Evolutionary conservation across 176 grass and related monocot genomes (phyloP).

Genomic region (Ensete glaucum): DNA sequence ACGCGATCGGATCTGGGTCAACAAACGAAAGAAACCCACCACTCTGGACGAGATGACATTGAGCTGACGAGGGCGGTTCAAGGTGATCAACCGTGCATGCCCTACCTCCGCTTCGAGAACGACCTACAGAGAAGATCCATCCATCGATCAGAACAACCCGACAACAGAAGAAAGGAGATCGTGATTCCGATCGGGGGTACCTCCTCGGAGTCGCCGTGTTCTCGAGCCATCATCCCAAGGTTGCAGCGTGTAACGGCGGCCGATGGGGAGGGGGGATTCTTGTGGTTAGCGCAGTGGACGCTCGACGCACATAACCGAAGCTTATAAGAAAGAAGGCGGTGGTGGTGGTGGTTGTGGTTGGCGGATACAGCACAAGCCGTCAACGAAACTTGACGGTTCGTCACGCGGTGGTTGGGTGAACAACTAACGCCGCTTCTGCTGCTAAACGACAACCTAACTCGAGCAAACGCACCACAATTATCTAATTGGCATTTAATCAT

Average conservation of each 20-base stretch:
- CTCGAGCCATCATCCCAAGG: neutral
- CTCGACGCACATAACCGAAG: too few species aligned
- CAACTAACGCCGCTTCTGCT: too few species aligned
- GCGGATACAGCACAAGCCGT: too few species aligned
- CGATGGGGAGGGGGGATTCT: neutral
- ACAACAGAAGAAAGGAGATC: neutral
- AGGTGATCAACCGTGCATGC: slow-evolving; percentile 49
- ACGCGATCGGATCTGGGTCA: neutral
- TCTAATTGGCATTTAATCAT: too few species aligned
- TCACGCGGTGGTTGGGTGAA: too few species aligned
- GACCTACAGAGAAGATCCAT: slow-evolving; percentile 29
- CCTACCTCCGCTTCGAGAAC: slow-evolving; percentile 61
- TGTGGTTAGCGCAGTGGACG: too few species aligned
- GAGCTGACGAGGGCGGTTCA: slow-evolving; percentile 88
- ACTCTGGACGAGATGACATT: slow-evolving; percentile 72
- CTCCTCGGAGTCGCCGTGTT: neutral
- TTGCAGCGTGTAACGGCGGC: neutral
- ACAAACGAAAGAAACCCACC: slow-evolving; percentile 23
- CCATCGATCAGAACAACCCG: neutral
- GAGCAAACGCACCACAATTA: too few species aligned
- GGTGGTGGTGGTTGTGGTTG: too few species aligned
- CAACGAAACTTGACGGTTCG: too few species aligned
- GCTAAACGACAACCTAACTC: too few species aligned
- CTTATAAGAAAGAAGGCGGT: too few species aligned
- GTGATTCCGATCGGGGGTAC: neutral